Percentiles rank a stretch among this genome's conserved stretches.
phyloP scores from a whole-genome alignment of 2,329 filamentous ascomycete genomes.

The Neopestalotiopsis sp. region DNA sequence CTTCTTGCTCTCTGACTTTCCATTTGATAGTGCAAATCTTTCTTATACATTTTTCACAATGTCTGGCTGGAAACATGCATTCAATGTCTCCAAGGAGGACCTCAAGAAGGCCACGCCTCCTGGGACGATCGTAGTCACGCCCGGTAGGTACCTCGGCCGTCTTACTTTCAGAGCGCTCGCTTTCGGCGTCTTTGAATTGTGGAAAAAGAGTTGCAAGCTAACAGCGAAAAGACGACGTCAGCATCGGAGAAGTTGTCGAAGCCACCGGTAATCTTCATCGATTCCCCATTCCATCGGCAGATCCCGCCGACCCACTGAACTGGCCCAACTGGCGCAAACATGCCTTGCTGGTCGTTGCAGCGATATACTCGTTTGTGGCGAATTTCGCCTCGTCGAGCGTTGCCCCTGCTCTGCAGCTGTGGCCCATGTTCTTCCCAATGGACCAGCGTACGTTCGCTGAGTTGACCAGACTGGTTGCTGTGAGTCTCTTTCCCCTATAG shows the following conservation, averaged over 20 bases:
- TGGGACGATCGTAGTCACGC: conserved; percentile 16
- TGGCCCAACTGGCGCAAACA: conserved; percentile 39
- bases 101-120: conserved; percentile 23
- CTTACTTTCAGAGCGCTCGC: neutral
- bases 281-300: conserved; percentile 31
- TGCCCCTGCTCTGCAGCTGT: conserved; percentile 37
- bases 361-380: conserved; percentile 39
- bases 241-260: neutral
- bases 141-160: neutral
- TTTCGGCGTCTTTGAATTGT: neutral
- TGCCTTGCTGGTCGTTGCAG: conserved; percentile 30
- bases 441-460: conserved; percentile 30
- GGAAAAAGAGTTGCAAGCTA: neutral
- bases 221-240: neutral
- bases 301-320: conserved; percentile 43
- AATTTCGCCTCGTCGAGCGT: conserved; percentile 39
- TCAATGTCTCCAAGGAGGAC: conserved; percentile 26
- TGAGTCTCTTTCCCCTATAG: conserved; percentile 21
- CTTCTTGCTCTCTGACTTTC: neutral
- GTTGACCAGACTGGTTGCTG: conserved; percentile 37
- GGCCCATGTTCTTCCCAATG: conserved; percentile 35
- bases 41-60: neutral
- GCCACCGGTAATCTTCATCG: conserved; percentile 11
- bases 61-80: conserved; percentile 27
- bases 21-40: neutral